phyloP scores from a whole-genome alignment of 1,284 basidiomycete species.

The Ustilago esculenta region DNA sequence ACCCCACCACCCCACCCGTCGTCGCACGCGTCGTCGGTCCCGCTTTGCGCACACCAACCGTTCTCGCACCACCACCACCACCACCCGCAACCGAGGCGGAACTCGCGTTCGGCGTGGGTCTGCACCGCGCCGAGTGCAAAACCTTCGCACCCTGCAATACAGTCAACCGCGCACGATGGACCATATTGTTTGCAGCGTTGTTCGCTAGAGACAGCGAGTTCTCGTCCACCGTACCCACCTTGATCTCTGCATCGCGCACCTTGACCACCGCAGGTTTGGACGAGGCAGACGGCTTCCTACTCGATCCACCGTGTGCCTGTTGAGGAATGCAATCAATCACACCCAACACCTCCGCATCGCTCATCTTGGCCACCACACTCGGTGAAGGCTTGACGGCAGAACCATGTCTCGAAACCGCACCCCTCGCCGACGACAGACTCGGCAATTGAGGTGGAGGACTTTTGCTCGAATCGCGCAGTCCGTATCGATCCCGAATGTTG shows the following conservation, averaged over 20 bases:
- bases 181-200: too few species aligned
- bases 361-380: neutral
- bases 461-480: constrained; percentile 23
- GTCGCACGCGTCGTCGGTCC: neutral
- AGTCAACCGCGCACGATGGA: constrained; percentile 17
- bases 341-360: constrained; percentile 38
- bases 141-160: constrained; percentile 1
- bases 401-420: neutral
- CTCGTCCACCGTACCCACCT: constrained; percentile 3
- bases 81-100: neutral
- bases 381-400: constrained; percentile 13
- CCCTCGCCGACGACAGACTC: neutral
- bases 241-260: neutral
- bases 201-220: too few species aligned
- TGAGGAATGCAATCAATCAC: constrained; percentile 35
- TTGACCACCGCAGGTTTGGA: neutral
- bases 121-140: constrained; percentile 4
- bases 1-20: neutral
- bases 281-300: neutral
- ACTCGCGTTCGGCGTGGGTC: constrained; percentile 1
- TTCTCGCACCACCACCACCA: neutral
- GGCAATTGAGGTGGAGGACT: constrained; percentile 6
- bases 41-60: constrained; percentile 2
- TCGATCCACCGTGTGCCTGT: too few species aligned
- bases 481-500: constrained; percentile 21